Percentiles rank a stretch among this genome's conserved stretches.
Conservation (phyloP, 2,329 filamentous ascomycete genomes). For the Pseudopyricularia javanii region DNA sequence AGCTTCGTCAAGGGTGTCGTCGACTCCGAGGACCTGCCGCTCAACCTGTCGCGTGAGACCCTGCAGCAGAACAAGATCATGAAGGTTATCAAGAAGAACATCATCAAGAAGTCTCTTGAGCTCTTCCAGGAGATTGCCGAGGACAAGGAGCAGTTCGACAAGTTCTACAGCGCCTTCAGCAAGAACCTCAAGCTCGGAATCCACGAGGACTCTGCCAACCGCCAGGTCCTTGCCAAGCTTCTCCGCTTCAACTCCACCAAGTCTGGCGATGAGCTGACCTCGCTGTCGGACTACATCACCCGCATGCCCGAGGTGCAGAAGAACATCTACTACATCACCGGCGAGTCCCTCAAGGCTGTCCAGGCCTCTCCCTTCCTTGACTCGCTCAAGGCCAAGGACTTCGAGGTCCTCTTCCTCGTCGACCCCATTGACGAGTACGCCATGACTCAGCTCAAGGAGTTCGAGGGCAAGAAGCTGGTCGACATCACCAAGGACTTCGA, state of each 20-base stretch:
- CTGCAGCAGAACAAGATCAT: constrained; percentile 99
- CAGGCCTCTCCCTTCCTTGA: constrained; percentile 98
- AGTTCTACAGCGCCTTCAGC: constrained; percentile 99
- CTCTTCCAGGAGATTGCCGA: constrained; percentile 98
- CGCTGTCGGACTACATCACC: constrained; percentile 92
- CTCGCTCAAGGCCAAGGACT: constrained; percentile 96
- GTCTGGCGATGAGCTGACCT: constrained; percentile 91
- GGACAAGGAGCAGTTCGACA: constrained; percentile 99
- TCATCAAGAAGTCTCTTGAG: constrained; percentile 99
- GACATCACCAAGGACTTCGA: constrained; percentile 99
- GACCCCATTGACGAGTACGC: constrained; percentile 99
- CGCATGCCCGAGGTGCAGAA: constrained; percentile 99
- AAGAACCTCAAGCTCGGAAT: constrained; percentile 99
- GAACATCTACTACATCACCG: constrained; percentile 99
- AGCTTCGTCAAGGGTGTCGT: constrained; percentile 99
- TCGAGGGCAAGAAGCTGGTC: constrained; percentile 99
- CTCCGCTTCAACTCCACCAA: constrained; percentile 99
- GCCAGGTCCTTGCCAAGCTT: constrained; percentile 83
- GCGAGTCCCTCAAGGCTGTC: constrained; percentile 97
- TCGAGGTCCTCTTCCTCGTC: constrained; percentile 98
- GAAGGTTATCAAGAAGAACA: constrained; percentile 99
- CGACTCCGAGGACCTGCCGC: constrained; percentile 97
- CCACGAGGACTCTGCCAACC: constrained; percentile 99
- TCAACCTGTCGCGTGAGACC: constrained; percentile 99
- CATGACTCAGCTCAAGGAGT: constrained; percentile 99